These are phyloP conservation scores for Sarocladiaceae sp. DNA, from an alignment of 2,329 filamentous ascomycete genomes.

Conservation along the genomic window DNA sequence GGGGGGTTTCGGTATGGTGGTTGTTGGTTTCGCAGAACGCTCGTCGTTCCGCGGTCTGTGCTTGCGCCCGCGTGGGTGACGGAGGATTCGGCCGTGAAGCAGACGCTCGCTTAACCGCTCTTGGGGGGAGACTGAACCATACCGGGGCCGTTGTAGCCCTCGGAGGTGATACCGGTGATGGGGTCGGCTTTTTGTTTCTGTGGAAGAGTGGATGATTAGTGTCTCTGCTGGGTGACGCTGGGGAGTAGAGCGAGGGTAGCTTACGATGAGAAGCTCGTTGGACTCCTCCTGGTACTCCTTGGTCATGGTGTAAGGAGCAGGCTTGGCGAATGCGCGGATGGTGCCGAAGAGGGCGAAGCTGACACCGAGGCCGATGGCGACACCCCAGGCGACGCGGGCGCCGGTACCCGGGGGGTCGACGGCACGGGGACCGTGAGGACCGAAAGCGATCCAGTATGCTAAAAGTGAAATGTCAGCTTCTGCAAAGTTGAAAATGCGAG, in stretches of 20 bases:
- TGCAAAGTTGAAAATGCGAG: slow-evolving; percentile 13
- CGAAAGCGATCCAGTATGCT: slow-evolving; percentile 99
- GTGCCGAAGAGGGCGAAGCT: slow-evolving; percentile 65
- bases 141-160: slow-evolving; percentile 72
- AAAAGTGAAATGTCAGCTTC: slow-evolving; percentile 18
- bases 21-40: not conserved
- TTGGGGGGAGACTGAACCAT: slow-evolving; percentile 65
- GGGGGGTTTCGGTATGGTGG: not conserved
- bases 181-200: slow-evolving; percentile 81
- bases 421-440: slow-evolving; percentile 88
- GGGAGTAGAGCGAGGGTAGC: slow-evolving; percentile 24
- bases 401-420: slow-evolving; percentile 76
- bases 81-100: slow-evolving; percentile 9
- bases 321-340: slow-evolving; percentile 66
- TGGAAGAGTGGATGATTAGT: slow-evolving; percentile 2
- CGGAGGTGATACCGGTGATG: slow-evolving; percentile 74
- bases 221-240: slow-evolving; percentile 1
- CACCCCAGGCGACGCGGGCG: slow-evolving; percentile 71
- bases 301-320: slow-evolving; percentile 79
- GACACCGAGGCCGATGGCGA: slow-evolving; percentile 58
- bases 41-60: slow-evolving; percentile 6
- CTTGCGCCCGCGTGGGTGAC: too few relatives aligned
- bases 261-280: slow-evolving; percentile 90
- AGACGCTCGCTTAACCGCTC: slow-evolving; percentile 33
- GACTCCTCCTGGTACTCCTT: slow-evolving; percentile 94